Evolutionary conservation across 2,329 filamentous ascomycete genomes (phyloP).

Genomic region (Aspergillus pseudoterreus): DNA sequence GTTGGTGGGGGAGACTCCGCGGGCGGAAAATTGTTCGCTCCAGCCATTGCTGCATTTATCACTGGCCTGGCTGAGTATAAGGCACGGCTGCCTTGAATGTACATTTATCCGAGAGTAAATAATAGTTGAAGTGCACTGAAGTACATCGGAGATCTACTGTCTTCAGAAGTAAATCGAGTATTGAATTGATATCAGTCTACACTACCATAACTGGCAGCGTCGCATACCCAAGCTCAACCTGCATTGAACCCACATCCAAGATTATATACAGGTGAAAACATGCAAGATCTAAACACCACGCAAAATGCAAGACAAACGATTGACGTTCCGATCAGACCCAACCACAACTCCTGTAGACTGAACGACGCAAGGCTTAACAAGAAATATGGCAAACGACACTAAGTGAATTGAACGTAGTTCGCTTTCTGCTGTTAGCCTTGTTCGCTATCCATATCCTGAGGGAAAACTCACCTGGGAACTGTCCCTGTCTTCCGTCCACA

Average conservation of each 20-base stretch:
- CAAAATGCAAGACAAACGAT: background rate
- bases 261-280: conserved; percentile 4
- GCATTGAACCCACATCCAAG: background rate
- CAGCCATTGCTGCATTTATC: too few species aligned
- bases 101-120: too few species aligned
- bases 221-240: background rate
- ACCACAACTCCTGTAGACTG: conserved; percentile 2
- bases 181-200: background rate
- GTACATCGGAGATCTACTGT: too few species aligned
- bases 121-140: too few species aligned
- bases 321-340: background rate
- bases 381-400: conserved; percentile 11
- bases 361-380: conserved; percentile 3
- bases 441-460: background rate
- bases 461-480: conserved; percentile 78
- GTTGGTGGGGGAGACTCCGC: background rate
- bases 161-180: too few species aligned
- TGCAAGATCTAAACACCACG: background rate
- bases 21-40: too few species aligned
- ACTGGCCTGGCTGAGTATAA: too few species aligned
- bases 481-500: conserved; percentile 73
- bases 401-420: conserved; percentile 37
- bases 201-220: too few species aligned
- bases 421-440: conserved; percentile 22
- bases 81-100: too few species aligned